Evolutionary conservation across 352 stramenopile species (phyloP).

Genomic region (Nothophytophthora sp.): DNA sequence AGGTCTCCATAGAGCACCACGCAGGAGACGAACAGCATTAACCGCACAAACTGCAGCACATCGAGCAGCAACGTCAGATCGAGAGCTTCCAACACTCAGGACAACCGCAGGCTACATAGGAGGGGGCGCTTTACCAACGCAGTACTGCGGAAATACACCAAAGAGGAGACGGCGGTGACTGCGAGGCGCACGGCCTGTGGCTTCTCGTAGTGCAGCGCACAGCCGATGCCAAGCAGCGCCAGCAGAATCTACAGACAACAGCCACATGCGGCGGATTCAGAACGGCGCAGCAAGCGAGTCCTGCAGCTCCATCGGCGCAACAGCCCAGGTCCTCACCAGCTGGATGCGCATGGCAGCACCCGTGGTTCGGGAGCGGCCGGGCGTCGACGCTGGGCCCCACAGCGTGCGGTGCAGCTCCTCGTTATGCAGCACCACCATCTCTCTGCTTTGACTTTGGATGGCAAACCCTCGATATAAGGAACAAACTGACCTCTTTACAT

Average conservation of each 20-base stretch:
- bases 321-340: slow-evolving; percentile 26
- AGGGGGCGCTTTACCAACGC: slow-evolving; percentile 31
- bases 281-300: not conserved
- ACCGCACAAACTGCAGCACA: slow-evolving; percentile 47
- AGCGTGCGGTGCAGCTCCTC: slow-evolving; percentile 59
- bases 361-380: slow-evolving; percentile 39
- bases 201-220: slow-evolving; percentile 58
- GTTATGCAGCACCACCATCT: slow-evolving; percentile 73
- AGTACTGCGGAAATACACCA: slow-evolving; percentile 73
- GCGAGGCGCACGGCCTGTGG: slow-evolving; percentile 43
- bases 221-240: slow-evolving; percentile 25
- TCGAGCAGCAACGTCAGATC: slow-evolving; percentile 2
- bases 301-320: no score
- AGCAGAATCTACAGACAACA: slow-evolving; percentile 31
- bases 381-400: slow-evolving; percentile 46
- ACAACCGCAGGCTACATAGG: not conserved
- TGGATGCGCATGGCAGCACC: slow-evolving; percentile 53
- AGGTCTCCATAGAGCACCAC: slow-evolving; percentile 64
- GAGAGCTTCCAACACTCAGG: not conserved
- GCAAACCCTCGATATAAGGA: slow-evolving; percentile 2
- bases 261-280: not conserved
- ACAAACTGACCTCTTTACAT: slow-evolving; percentile 12
- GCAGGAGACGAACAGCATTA: slow-evolving; percentile 56
- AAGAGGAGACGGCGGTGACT: slow-evolving; percentile 18
- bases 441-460: not conserved